Evolutionary conservation across 2,329 filamentous ascomycete species (phyloP).

Genomic region (Aspergillus phoenicis): DNA sequence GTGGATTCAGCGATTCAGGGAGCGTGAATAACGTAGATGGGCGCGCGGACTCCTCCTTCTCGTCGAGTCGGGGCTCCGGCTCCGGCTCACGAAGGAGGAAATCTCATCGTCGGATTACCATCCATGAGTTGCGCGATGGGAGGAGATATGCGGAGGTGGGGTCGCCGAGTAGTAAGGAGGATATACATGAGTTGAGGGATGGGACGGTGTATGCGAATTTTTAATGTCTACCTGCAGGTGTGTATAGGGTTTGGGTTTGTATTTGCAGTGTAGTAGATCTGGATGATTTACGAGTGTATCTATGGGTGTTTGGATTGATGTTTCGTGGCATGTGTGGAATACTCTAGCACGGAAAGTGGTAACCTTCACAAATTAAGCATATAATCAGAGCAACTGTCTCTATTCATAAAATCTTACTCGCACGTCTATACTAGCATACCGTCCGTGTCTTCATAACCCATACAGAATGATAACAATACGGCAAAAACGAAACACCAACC

Average conservation of each 20-base stretch:
- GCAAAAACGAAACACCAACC: background rate
- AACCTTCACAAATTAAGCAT: background rate
- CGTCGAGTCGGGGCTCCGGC: constrained; percentile 26
- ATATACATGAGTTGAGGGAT: constrained; percentile 47
- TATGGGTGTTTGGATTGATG: background rate
- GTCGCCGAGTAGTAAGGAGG: constrained; percentile 39
- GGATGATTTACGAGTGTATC: background rate
- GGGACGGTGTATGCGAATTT: constrained; percentile 47
- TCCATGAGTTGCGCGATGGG: constrained; percentile 48
- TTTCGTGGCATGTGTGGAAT: background rate
- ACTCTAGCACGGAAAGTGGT: too few relatives aligned
- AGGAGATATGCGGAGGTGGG: constrained; percentile 45
- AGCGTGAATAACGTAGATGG: constrained; percentile 31
- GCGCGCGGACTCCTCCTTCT: constrained; percentile 23
- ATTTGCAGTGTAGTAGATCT: background rate
- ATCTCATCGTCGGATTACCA: constrained; percentile 40
- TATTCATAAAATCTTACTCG: background rate
- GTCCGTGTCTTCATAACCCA: background rate
- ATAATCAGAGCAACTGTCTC: background rate
- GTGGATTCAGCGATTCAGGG: constrained; percentile 35
- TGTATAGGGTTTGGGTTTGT: background rate
- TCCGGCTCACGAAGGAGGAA: constrained; percentile 31
- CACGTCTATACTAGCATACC: background rate
- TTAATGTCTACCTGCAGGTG: constrained; percentile 21
- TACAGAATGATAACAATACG: background rate